phyloP scores from a whole-genome alignment of 208 protist genomes.

The Naegleria gruberi region DNA sequence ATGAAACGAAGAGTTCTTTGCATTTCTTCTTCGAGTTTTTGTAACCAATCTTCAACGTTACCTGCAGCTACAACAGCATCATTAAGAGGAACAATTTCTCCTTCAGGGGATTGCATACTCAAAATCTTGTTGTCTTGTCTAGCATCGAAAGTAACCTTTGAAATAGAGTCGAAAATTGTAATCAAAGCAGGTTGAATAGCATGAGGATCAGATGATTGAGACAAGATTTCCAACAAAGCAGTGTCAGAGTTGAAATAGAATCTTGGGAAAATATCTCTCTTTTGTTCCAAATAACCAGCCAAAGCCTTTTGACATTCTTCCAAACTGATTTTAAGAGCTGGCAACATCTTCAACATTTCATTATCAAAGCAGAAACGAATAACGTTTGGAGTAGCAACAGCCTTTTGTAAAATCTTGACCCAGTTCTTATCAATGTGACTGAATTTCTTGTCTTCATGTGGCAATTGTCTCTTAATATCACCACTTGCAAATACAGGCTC shows the following conservation, averaged over 20 bases:
- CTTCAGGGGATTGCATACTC: slow-evolving; percentile 48
- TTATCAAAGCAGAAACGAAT: slow-evolving; percentile 90
- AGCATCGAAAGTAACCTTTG: slow-evolving; percentile 71
- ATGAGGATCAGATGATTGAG: slow-evolving; percentile 81
- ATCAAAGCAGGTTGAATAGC: slow-evolving; percentile 84
- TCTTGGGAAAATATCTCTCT: slow-evolving; percentile 90
- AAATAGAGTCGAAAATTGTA: slow-evolving; percentile 83
- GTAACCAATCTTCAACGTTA: slow-evolving; percentile 88
- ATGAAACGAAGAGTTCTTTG: slow-evolving; percentile 73
- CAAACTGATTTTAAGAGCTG: slow-evolving; percentile 85
- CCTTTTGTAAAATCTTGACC: slow-evolving; percentile 92
- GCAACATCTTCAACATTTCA: slow-evolving; percentile 82
- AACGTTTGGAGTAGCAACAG: slow-evolving; percentile 82
- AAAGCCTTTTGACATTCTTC: slow-evolving; percentile 95
- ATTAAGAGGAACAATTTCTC: slow-evolving; percentile 71
- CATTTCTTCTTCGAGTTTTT: slow-evolving; percentile 75
- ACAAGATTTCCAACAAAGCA: slow-evolving; percentile 92
- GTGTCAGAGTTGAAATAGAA: slow-evolving; percentile 98
- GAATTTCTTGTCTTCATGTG: slow-evolving; percentile 90
- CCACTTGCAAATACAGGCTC: slow-evolving; percentile 90
- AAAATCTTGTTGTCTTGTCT: slow-evolving; percentile 42
- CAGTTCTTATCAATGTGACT: slow-evolving; percentile 89
- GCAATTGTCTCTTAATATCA: slow-evolving; percentile 92
- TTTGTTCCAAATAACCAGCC: slow-evolving; percentile 92
- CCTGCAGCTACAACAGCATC: slow-evolving; percentile 74